phyloP scores from a whole-genome alignment of 1,139 yeast genomes.

The Meyerozyma elateridarum region DNA sequence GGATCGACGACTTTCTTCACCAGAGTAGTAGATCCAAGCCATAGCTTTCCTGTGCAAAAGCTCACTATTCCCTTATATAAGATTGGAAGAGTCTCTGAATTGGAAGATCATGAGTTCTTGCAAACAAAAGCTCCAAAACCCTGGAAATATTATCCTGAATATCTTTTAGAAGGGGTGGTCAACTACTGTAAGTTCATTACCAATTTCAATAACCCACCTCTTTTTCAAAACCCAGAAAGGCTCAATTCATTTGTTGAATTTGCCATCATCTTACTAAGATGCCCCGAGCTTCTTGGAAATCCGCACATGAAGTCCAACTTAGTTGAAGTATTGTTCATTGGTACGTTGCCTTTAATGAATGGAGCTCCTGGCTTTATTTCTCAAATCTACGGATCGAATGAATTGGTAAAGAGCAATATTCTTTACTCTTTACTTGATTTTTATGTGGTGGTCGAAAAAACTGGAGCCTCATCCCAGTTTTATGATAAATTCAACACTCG shows the following conservation, averaged over 20 bases:
- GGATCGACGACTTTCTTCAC: conserved; percentile 74
- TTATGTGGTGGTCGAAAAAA: conserved; percentile 91
- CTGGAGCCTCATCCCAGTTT: conserved; percentile 93
- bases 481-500: conserved; percentile 93
- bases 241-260: conserved; percentile 64
- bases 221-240: conserved; percentile 47
- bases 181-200: conserved; percentile 67
- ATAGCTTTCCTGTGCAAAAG: conserved; percentile 51
- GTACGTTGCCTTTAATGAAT: conserved; percentile 56
- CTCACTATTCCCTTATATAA: conserved; percentile 65
- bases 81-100: conserved; percentile 41
- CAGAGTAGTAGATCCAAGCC: conserved; percentile 67
- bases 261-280: conserved; percentile 68
- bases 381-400: conserved; percentile 58
- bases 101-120: conserved; percentile 67
- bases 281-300: conserved; percentile 82
- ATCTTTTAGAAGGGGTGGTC: conserved; percentile 76
- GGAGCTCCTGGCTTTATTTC: conserved; percentile 73
- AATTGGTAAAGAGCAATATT: conserved; percentile 59
- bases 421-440: conserved; percentile 82
- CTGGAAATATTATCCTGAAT: conserved; percentile 84
- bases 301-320: conserved; percentile 89
- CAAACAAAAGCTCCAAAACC: conserved; percentile 66
- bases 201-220: conserved; percentile 55
- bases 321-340: conserved; percentile 75